Evolutionary conservation across 768 basidiomycete genomes (phyloP).

Genomic region (Bullera alba): DNA sequence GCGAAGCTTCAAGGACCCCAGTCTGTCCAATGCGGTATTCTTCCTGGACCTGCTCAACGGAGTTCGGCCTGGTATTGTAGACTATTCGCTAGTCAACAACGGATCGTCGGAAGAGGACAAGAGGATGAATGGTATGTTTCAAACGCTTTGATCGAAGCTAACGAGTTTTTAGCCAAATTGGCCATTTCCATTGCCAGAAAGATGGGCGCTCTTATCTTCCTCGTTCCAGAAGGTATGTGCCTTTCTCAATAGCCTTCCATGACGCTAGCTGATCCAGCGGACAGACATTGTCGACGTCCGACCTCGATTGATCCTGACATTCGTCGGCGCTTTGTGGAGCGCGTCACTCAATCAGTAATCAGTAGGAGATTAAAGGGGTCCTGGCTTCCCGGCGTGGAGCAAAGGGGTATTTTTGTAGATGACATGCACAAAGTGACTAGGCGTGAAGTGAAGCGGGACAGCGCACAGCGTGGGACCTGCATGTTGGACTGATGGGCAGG

Average conservation of each 20-base stretch:
- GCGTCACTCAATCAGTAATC: conserved; percentile 35
- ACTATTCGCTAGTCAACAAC: conserved; percentile 63
- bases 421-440: no score
- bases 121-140: conserved; percentile 73
- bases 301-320: conserved; percentile 83
- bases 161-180: conserved; percentile 64
- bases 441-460: no score
- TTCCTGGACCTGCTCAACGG: conserved; percentile 87
- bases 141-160: neutral
- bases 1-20: conserved; percentile 90
- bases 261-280: neutral
- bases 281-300: conserved; percentile 78
- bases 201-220: conserved; percentile 90
- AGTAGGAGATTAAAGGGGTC: no score
- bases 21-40: conserved; percentile 80
- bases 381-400: no score
- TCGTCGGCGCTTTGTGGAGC: conserved; percentile 58
- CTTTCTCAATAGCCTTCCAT: neutral
- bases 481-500: no score
- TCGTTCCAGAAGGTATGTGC: conserved; percentile 71
- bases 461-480: no score
- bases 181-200: conserved; percentile 98
- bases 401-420: no score
- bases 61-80: conserved; percentile 88
- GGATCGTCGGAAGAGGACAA: conserved; percentile 73